Evolutionary conservation across 768 basidiomycete genomes (phyloP), one percentile per base, ranked within the genome.

Genomic region (Pulveroboletus frians): DNA sequence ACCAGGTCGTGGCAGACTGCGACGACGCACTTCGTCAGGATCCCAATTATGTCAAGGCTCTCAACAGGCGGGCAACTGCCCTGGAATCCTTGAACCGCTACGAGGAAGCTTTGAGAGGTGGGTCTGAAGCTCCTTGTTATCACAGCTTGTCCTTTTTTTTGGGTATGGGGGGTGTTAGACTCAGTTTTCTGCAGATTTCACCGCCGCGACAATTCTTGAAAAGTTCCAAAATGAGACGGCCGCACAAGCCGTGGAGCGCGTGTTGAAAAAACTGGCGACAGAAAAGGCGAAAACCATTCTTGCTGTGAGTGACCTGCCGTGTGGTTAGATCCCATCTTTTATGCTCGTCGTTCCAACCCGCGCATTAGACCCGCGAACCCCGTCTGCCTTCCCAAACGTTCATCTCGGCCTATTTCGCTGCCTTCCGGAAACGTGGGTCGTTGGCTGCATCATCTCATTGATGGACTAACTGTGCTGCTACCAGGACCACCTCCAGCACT

Each of bases 171-270:
- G 7, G 2, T 14, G 10, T 36, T 30, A 26, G 15, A 35, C 42
- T 43, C 21, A 40, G 40, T 43, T 9, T 2, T 17, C 29, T 36
- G 11, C 29, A 93, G 95, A 99, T 68, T 98, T 84, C 74, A 97
- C 95, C 0, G 91, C 95, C n/a, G 85, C 89, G 0, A 92, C 94
- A 14, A 95, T 99, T 55, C 78, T 99, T 36, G 92, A 94, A 68
- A 84, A 85, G 61, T 96, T 98, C 81, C 77, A 84, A 63, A 92
- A 94, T 61, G 81, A 88, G 53, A 57, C 72, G 1, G 85, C 92
- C 2, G 81, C 87, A 4, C 76, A 82, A 45, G 74, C 88, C 0
- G 92, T 98, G 8, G 96, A 98, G 66, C 82, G 92, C n/a, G 89
- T 95, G 17, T 70, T 98, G 61, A 93, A 94, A 70, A 83, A 83